Evolutionary conservation across 176 grass and related monocot genomes (phyloP).

Genomic region (Luzula sylvatica): DNA sequence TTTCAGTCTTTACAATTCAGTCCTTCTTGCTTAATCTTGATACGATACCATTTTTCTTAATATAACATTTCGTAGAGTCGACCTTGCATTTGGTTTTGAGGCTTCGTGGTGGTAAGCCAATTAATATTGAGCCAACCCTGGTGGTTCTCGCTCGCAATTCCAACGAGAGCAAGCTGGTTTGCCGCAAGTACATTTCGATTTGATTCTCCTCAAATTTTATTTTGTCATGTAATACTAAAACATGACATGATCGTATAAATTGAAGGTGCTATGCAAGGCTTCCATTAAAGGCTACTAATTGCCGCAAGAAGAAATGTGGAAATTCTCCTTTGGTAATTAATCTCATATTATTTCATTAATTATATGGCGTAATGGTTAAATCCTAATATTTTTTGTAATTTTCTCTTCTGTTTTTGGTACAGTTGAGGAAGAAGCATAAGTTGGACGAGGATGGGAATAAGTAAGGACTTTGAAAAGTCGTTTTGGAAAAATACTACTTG

Average conservation of each 20-base stretch:
- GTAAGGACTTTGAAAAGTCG: too few species aligned
- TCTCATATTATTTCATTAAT: too few species aligned
- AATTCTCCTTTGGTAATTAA: neutral
- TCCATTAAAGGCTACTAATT: neutral
- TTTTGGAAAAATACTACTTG: too few species aligned
- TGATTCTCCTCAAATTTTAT: neutral
- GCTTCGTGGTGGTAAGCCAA: slow-evolving; percentile 35
- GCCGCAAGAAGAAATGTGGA: slow-evolving; percentile 18
- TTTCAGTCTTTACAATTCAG: neutral
- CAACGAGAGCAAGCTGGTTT: slow-evolving; percentile 60
- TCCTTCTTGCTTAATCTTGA: neutral
- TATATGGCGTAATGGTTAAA: too few species aligned
- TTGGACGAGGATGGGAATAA: too few species aligned
- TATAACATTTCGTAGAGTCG: slow-evolving; percentile 23
- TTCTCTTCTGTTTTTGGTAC: too few species aligned
- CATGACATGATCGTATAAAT: too few species aligned
- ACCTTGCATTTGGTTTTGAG: slow-evolving; percentile 70
- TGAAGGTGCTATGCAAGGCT: neutral
- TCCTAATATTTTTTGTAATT: too few species aligned
- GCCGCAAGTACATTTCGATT: slow-evolving; percentile 51
- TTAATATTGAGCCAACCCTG: slow-evolving; percentile 40
- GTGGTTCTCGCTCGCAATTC: slow-evolving; percentile 47
- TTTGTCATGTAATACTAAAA: too few species aligned
- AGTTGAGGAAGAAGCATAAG: too few species aligned
- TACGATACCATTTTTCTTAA: too few species aligned